Evolutionary conservation across 768 basidiomycete genomes (phyloP), one percentile per base, ranked within the genome.

Genomic region (Floccularia luteovirens): DNA sequence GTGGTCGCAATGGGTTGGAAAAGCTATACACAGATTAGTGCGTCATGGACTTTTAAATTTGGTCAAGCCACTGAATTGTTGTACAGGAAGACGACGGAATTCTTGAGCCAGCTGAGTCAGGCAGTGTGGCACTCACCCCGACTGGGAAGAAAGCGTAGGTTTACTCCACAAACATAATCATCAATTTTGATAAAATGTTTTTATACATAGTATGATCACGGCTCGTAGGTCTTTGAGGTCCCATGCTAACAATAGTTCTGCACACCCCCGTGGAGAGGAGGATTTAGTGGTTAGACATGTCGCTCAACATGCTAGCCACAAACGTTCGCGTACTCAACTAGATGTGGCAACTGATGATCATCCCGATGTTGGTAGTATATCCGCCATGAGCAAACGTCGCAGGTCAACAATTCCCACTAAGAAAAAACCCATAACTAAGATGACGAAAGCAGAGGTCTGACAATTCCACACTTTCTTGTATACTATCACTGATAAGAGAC

Each of bases 1-100:
- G 24, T 75, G 73, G 74, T 54, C 62, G 11, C 63, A 52, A 21
- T 74, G 70, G 69, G 67, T 75, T 19, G 52, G 59, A 21, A 66
- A 63, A 41, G 63, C 72, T 5, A 59, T 74, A 1, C 57, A 63
- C 24, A 68, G 62, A 43, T 59, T 75, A 33, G 74, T 72, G 24
- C 11, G 67, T 52, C 31, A 23, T 5, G 33, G 2, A 39, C 17
- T 38, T 13, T 14, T 17, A 3, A 38, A 27, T 32, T n/a, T 12
- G 27, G 33, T 16, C 4, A 7, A 20, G 14, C 24, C 24, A 25
- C 31, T 43, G 12, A 44, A 22, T 24, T 35, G 32, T 22, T 34
- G 10, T 32, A 13, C 46, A 73, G 72, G 66, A 67, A 44, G 61
- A 60, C 10, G 63, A 69, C 32, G 72, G 70, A 24, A 59, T 74